Evolutionary conservation across 2,329 filamentous ascomycete species (phyloP).

Genomic region (Lizonia empirigonia): DNA sequence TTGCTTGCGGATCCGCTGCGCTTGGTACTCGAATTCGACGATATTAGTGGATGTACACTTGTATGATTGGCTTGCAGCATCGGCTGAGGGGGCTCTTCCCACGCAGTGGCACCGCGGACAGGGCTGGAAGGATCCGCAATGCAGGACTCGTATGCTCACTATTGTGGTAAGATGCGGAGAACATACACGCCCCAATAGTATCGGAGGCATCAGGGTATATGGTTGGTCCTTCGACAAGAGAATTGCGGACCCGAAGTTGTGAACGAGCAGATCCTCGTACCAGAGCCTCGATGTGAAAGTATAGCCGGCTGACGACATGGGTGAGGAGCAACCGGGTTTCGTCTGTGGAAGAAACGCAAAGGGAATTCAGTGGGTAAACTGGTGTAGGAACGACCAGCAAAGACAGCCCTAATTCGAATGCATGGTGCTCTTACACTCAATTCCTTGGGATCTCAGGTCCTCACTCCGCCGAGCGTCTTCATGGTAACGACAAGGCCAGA

Average conservation of each 20-base stretch:
- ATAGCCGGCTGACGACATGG: slow-evolving; percentile 8
- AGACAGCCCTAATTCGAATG: not conserved
- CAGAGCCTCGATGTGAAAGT: slow-evolving; percentile 6
- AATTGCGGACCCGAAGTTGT: slow-evolving; percentile 35
- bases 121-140: slow-evolving; percentile 27
- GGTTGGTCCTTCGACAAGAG: slow-evolving; percentile 23
- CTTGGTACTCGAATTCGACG: slow-evolving; percentile 12
- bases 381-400: not conserved
- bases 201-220: slow-evolving; percentile 15
- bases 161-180: slow-evolving; percentile 33
- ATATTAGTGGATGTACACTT: slow-evolving; percentile 13
- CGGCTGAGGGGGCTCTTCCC: slow-evolving; percentile 26
- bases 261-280: slow-evolving; percentile 2
- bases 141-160: slow-evolving; percentile 23
- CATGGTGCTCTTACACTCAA: not conserved
- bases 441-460: not conserved
- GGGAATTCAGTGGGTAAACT: not conserved
- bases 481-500: slow-evolving; percentile 1
- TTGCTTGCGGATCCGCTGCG: slow-evolving; percentile 40
- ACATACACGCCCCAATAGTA: slow-evolving; percentile 20
- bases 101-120: slow-evolving; percentile 26
- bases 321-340: not conserved
- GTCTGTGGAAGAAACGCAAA: not conserved
- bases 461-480: not conserved
- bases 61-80: slow-evolving; percentile 31